Evolutionary conservation across 2,329 filamentous ascomycete species (phyloP).

Genomic region (Ploettnerulaceae sp.): DNA sequence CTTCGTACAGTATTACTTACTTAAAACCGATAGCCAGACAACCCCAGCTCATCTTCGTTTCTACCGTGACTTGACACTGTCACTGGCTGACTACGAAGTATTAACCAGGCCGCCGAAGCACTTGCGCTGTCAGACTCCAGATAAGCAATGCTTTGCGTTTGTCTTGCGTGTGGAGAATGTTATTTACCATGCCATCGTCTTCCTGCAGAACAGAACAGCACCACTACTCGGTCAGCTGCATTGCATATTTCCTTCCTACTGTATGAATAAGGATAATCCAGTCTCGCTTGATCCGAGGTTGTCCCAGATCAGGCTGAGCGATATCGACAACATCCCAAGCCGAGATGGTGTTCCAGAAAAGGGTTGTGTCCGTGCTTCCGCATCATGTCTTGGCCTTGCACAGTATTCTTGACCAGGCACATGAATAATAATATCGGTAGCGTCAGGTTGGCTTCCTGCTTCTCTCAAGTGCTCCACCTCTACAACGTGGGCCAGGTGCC

Average conservation of each 20-base stretch:
- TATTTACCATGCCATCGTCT: slow-evolving; percentile 5
- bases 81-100: slow-evolving; percentile 8
- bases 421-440: background rate
- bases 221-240: slow-evolving; percentile 17
- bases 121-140: slow-evolving; percentile 1
- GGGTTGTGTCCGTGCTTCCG: slow-evolving; percentile 20
- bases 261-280: background rate
- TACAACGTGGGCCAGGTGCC: slow-evolving; percentile 15
- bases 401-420: slow-evolving; percentile 11
- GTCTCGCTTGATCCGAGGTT: background rate
- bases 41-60: slow-evolving; percentile 1
- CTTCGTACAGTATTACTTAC: slow-evolving; percentile 12
- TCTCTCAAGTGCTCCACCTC: slow-evolving; percentile 12
- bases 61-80: background rate
- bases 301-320: slow-evolving; percentile 18
- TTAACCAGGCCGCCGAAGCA: background rate
- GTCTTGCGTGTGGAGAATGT: background rate
- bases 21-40: slow-evolving; percentile 13
- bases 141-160: no score
- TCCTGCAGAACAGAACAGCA: slow-evolving; percentile 14
- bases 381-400: slow-evolving; percentile 13
- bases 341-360: slow-evolving; percentile 16
- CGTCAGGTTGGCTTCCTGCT: background rate
- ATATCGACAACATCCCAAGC: background rate
- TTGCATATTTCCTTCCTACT: slow-evolving; percentile 2